These are phyloP conservation scores for Raffaelea arxii DNA, from an alignment of 2,329 filamentous ascomycete genomes.

Conservation along the genomic window DNA sequence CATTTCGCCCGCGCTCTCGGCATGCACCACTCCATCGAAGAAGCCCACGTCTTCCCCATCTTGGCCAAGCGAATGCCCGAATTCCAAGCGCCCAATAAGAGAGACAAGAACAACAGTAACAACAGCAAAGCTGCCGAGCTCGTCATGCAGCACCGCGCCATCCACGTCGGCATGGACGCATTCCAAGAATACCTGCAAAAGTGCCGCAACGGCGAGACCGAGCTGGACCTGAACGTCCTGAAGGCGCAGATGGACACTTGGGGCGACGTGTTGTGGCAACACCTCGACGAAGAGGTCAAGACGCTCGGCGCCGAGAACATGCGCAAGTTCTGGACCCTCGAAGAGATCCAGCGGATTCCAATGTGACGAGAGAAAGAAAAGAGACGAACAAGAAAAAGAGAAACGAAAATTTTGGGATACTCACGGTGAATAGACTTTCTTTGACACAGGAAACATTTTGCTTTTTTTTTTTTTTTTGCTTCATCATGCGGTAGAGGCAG, in stretches of 20 bases:
- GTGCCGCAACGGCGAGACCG: conserved; percentile 53
- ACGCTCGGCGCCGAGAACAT: conserved; percentile 78
- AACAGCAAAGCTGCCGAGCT: conserved; percentile 44
- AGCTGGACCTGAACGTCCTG: conserved; percentile 48
- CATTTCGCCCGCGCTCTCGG: conserved; percentile 62
- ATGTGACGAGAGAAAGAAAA: no score
- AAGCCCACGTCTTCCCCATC: conserved; percentile 68
- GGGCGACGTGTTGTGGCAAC: conserved; percentile 68
- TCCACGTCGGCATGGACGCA: conserved; percentile 65
- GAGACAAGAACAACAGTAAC: conserved; percentile 5
- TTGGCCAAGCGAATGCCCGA: conserved; percentile 71
- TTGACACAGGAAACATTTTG: no score
- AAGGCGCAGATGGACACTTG: conserved; percentile 67
- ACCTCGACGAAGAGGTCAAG: conserved; percentile 76
- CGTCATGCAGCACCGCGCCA: conserved; percentile 64
- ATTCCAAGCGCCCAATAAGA: conserved; percentile 41
- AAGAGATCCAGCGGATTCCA: conserved; percentile 50
- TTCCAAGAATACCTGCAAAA: conserved; percentile 55
- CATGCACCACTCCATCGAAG: conserved; percentile 75
- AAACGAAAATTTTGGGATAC: no score
- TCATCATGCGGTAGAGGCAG: no score
- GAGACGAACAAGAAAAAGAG: no score
- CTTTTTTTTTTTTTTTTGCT: no score
- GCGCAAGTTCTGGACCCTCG: conserved; percentile 68
- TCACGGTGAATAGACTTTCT: no score